These are phyloP conservation scores for Quercus lobata DNA, from an alignment of 331 rosid genomes.

Conservation along the genomic window DNA sequence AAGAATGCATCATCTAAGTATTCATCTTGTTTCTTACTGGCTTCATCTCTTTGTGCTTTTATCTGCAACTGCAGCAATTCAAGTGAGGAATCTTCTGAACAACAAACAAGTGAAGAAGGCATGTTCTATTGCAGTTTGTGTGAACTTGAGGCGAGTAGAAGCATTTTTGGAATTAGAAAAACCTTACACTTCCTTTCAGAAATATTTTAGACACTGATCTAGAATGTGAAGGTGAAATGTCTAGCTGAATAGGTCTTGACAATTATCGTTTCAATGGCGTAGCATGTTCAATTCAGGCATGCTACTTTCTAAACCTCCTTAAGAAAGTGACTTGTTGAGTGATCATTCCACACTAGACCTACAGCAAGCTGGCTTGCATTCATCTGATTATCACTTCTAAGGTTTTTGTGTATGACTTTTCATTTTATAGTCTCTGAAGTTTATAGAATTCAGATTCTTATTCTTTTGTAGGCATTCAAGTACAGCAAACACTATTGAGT, in stretches of 20 bases:
- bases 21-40: conserved; percentile 46
- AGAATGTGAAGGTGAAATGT: background rate
- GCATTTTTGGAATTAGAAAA: background rate
- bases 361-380: background rate
- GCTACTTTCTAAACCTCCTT: conserved; percentile 4
- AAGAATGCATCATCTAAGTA: conserved; percentile 25
- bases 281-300: conserved; percentile 10
- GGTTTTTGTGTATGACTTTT: conserved; percentile 1
- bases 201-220: background rate
- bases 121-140: conserved; percentile 96
- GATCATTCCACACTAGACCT: background rate
- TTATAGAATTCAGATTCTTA: conserved; percentile 5
- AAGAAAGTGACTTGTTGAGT: background rate
- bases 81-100: conserved; percentile 52
- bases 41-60: conserved; percentile 75
- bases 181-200: background rate
- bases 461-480: conserved; percentile 75
- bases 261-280: background rate
- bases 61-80: conserved; percentile 49
- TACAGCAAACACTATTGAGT: conserved; percentile 94
- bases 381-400: background rate
- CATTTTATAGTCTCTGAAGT: background rate
- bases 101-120: conserved; percentile 83
- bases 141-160: conserved; percentile 86
- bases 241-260: background rate